A percentile compares a stretch with the other conserved stretches of the same genome.
phyloP scores from a whole-genome alignment of 768 basidiomycete genomes.

The Multifurca ochricompacta region DNA sequence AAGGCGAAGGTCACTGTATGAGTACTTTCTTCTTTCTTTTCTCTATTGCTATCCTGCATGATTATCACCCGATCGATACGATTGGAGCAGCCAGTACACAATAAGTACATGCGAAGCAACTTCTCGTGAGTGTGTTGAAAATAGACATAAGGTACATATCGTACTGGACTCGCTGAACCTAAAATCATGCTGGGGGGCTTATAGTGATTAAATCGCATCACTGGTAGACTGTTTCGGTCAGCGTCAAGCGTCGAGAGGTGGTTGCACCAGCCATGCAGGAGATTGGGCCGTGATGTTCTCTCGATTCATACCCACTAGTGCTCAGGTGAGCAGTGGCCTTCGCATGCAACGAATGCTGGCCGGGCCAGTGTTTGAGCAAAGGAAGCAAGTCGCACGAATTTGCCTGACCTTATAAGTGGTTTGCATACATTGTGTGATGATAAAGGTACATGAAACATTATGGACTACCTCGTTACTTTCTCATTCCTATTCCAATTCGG shows the following conservation, averaged over 20 bases:
- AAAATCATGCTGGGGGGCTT: neutral
- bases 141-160: neutral
- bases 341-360: neutral
- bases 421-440: neutral
- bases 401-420: neutral
- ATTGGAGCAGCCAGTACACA: neutral
- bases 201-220: too few relatives aligned
- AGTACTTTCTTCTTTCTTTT: neutral
- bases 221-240: too few relatives aligned
- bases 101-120: neutral
- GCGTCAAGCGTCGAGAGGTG: neutral
- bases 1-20: conserved; percentile 33
- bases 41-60: neutral
- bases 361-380: neutral
- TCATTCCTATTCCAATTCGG: neutral
- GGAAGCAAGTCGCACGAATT: neutral
- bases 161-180: neutral
- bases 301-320: too few relatives aligned
- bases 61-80: neutral
- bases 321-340: too few relatives aligned
- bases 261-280: neutral
- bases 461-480: neutral
- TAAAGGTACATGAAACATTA: neutral
- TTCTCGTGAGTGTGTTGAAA: neutral
- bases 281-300: too few relatives aligned